Evolutionary conservation across 1,284 basidiomycete genomes (phyloP), one percentile per base, ranked within the genome.

Genomic region (Ceratobasidium papillatum): DNA sequence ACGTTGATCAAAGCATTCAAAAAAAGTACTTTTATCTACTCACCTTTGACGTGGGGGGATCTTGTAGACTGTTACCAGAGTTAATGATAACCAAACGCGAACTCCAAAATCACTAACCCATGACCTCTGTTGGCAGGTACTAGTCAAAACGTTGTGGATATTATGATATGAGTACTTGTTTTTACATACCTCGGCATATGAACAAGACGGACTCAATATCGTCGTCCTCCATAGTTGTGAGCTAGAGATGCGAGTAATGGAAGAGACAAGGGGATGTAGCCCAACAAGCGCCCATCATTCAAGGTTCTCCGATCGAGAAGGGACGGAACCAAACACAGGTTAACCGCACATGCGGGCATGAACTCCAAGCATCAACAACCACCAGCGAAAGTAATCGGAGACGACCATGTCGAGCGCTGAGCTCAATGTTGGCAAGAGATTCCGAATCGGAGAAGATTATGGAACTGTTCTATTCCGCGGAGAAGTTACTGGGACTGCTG

Each of bases 171-270:
- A n/a, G 1, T 19, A 8, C 8, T 27, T 34, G 30, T 14, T 3
- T 8, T 22, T 64, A 52, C 71, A 22, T 32, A 63, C 71, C 94
- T 74, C 95, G 86, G 41, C 89, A 91, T 75, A 96, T 91, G 80
- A 94, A 95, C 36, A 96, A 84, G 77, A 96, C 88, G 62, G 91
- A 93, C 82, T 95, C 91, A 78, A 94, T 90, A 78, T 94, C 92
- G 68, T 93, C 91, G 76, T 89, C 87, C 22, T 73, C 71, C 71
- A 73, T 47, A 49, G 11, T 54, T 59, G 27, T 22, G 59, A n/a
- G 45, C 9, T 30, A 45, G 17, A 63, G 17, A 22, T 47, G n/a
- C 22, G 22, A 54, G 45, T 19, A 38, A 41, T 41, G 58, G 45
- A 14, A 49, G 66, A 54, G 34, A 36, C 25, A 17, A 68, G 22